A percentile compares a stretch with the other conserved stretches of the same genome.
Evolutionary conservation across 495 filamentous ascomycete species (phyloP).

Genomic region (Filosporella fistucella): DNA sequence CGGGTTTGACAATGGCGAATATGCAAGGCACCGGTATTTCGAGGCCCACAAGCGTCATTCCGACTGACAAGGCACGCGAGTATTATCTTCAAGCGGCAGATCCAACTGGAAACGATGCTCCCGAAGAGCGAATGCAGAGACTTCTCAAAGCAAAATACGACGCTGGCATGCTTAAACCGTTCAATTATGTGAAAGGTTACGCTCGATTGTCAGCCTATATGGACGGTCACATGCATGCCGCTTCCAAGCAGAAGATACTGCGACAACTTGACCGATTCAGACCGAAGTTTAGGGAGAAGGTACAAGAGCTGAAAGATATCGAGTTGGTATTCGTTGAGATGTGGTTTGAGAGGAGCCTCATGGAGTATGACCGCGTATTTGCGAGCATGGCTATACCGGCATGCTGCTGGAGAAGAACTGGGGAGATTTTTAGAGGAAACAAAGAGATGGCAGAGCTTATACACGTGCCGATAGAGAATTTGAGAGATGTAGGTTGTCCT

Average conservation of each 20-base stretch:
- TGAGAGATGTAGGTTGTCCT: conserved; percentile 73
- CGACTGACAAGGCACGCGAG: conserved; percentile 79
- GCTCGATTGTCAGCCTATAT: conserved; percentile 84
- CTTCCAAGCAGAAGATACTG: conserved; percentile 81
- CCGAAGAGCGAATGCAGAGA: conserved; percentile 93
- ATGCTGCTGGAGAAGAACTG: conserved; percentile 94
- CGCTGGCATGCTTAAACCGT: conserved; percentile 88
- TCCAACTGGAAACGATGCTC: conserved; percentile 83
- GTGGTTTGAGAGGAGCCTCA: conserved; percentile 93
- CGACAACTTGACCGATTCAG: conserved; percentile 88
- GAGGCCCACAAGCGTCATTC: conserved; percentile 52
- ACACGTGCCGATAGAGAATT: conserved; percentile 81
- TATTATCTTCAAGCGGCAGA: conserved; percentile 98
- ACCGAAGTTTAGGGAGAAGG: conserved; percentile 92
- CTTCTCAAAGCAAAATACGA: conserved; percentile 93
- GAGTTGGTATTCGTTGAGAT: conserved; percentile 93
- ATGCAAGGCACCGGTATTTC: conserved; percentile 50
- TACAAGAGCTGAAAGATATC: conserved; percentile 84
- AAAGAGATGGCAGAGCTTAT: conserved; percentile 99
- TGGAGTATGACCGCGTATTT: conserved; percentile 98
- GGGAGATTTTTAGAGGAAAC: conserved; percentile 96
- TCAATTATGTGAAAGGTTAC: conserved; percentile 98
- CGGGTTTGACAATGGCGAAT: conserved; percentile 9
- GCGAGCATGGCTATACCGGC: conserved; percentile 98
- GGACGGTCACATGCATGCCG: conserved; percentile 74